Evolutionary conservation across 1,139 yeast species (phyloP).

Genomic region (Taphrina sp.): DNA sequence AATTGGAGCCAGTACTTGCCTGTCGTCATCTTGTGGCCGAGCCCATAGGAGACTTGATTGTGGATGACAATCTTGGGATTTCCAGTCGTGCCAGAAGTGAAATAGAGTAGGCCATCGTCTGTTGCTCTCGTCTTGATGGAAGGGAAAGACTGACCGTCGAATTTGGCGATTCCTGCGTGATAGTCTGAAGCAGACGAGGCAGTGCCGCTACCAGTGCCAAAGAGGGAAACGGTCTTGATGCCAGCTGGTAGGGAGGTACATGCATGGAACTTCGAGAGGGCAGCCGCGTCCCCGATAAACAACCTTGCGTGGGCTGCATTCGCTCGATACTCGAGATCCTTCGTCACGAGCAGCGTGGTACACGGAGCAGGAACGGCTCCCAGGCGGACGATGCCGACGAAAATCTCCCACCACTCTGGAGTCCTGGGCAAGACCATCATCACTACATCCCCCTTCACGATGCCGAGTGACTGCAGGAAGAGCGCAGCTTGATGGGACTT

Average conservation of each 20-base stretch:
- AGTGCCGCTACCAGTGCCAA: not conserved
- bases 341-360: constrained; percentile 1
- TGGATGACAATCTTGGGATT: constrained; percentile 2
- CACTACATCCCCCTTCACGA: not conserved
- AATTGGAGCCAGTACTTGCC: not conserved
- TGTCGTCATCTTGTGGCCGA: not conserved
- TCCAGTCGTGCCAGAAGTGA: constrained; percentile 5
- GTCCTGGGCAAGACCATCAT: not conserved
- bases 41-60: not conserved
- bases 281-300: not conserved
- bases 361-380: not conserved
- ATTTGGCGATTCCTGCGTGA: not conserved
- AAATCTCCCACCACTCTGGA: constrained; percentile 5
- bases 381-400: not conserved
- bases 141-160: not conserved
- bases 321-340: not conserved
- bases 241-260: not conserved
- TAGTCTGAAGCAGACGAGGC: not conserved
- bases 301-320: not conserved
- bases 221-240: not conserved
- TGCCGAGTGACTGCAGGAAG: not conserved
- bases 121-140: not conserved
- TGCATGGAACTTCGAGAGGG: not conserved
- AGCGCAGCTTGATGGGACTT: not conserved
- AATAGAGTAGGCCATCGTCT: not conserved